A percentile compares a stretch with the other conserved stretches of the same genome.
phyloP scores from a whole-genome alignment of 2,329 filamentous ascomycete species.

The Fusarium chuoi region DNA sequence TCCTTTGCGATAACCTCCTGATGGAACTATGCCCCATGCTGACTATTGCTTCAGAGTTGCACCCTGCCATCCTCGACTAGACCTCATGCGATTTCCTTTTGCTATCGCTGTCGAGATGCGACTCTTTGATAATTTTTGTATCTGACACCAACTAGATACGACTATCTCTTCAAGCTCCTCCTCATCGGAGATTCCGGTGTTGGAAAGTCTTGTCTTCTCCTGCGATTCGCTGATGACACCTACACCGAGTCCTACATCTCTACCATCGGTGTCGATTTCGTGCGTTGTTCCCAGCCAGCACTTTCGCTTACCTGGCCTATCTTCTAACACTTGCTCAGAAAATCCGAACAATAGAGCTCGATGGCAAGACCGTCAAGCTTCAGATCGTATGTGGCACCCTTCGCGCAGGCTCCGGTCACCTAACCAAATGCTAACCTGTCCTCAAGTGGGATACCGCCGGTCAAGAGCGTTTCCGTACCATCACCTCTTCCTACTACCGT shows the following conservation, averaged over 20 bases:
- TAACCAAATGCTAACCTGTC: slow-evolving; percentile 18
- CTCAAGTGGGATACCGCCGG: slow-evolving; percentile 96
- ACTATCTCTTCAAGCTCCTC: slow-evolving; percentile 99
- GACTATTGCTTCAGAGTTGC: slow-evolving; percentile 44
- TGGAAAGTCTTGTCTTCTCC: slow-evolving; percentile 98
- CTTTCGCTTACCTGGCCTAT: slow-evolving; percentile 4
- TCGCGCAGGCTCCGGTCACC: not conserved
- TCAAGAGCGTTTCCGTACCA: slow-evolving; percentile 99
- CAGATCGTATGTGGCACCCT: slow-evolving; percentile 81
- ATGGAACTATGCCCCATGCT: slow-evolving; percentile 37
- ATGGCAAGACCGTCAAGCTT: slow-evolving; percentile 99
- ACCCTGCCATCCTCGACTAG: slow-evolving; percentile 10
- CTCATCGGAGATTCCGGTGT: slow-evolving; percentile 99
- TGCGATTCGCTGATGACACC: slow-evolving; percentile 98
- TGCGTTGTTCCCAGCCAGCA: slow-evolving; percentile 62
- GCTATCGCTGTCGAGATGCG: slow-evolving; percentile 10
- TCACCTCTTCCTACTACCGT: slow-evolving; percentile 99
- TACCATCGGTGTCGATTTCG: slow-evolving; percentile 98
- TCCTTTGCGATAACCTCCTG: slow-evolving; percentile 48
- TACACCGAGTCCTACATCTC: slow-evolving; percentile 99
- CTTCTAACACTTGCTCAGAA: slow-evolving; percentile 68
- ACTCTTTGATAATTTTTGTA: slow-evolving; percentile 22
- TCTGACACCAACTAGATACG: slow-evolving; percentile 78
- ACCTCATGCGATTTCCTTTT: not conserved
- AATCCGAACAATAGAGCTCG: slow-evolving; percentile 99